Conservation (phyloP, 2,329 filamentous ascomycete genomes). For the Xylaria sp. region DNA sequence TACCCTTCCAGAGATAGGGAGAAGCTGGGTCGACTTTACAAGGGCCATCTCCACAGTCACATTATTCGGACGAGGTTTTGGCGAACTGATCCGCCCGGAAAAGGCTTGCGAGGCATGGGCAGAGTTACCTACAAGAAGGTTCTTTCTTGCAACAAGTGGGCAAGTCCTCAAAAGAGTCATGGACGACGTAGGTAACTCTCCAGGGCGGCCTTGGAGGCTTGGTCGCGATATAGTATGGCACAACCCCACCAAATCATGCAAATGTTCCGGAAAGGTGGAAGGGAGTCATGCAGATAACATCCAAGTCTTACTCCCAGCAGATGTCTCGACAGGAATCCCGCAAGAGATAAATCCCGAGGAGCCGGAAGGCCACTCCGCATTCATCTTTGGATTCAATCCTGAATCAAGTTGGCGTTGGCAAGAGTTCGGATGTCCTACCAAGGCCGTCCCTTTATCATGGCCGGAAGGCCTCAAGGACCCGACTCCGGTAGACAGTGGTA, state of each 20-base stretch:
- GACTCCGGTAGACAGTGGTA: neutral
- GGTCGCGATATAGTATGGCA: slow-evolving; percentile 13
- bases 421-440: slow-evolving; percentile 14
- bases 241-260: neutral
- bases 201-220: slow-evolving; percentile 4
- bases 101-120: neutral
- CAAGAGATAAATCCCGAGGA: neutral
- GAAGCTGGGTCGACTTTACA: slow-evolving; percentile 15
- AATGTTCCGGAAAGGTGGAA: neutral
- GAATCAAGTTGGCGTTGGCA: slow-evolving; percentile 16
- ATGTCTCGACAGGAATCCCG: neutral
- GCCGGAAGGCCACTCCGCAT: slow-evolving; percentile 5
- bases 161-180: slow-evolving; percentile 7
- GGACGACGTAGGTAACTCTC: slow-evolving; percentile 10
- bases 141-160: slow-evolving; percentile 9
- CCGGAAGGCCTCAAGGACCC: neutral
- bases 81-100: neutral
- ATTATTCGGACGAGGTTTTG: slow-evolving; percentile 8
- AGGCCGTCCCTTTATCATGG: neutral
- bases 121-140: neutral
- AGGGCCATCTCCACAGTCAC: slow-evolving; percentile 1
- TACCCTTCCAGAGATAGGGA: neutral
- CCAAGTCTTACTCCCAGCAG: neutral
- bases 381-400: slow-evolving; percentile 3
- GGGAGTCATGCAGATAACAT: neutral